These are phyloP conservation scores for Cercospora beticola DNA, from an alignment of 2,329 filamentous ascomycete species.

Conservation along the genomic window DNA sequence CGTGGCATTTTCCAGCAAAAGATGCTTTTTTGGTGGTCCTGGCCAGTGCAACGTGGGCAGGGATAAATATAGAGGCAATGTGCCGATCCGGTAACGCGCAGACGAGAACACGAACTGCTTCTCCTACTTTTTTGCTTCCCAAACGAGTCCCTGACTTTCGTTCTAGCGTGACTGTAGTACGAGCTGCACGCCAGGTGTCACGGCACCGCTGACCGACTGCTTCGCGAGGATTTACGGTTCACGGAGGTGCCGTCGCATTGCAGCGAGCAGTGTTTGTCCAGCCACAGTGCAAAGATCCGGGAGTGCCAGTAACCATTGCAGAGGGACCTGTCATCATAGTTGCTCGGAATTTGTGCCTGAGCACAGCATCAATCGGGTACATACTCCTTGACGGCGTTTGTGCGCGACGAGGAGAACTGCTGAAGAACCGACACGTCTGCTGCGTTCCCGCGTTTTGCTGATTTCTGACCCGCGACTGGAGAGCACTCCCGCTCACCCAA, in stretches of 20 bases:
- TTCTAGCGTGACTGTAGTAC: constrained; percentile 1
- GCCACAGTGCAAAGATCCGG: neutral
- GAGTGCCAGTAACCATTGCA: constrained; percentile 8
- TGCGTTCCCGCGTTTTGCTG: neutral
- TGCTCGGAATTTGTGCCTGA: neutral
- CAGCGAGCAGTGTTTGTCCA: neutral
- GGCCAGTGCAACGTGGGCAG: constrained; percentile 9
- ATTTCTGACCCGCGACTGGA: neutral
- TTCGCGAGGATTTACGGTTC: neutral
- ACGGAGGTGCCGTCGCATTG: neutral
- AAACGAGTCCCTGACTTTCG: neutral
- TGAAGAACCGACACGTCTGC: constrained; percentile 1
- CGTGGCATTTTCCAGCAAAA: neutral
- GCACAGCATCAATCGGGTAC: neutral
- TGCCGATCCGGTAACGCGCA: neutral
- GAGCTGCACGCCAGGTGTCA: constrained; percentile 2
- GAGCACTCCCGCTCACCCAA: neutral
- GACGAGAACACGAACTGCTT: neutral
- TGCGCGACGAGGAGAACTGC: neutral
- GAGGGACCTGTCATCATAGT: constrained; percentile 1
- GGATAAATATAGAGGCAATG: constrained; percentile 8
- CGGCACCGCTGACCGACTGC: neutral
- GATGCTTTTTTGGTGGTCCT: neutral
- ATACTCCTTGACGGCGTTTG: neutral
- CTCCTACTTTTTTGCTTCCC: neutral